Percentiles rank a stretch among this genome's conserved stretches.
These are phyloP conservation scores for Alternaria infectoria DNA, from an alignment of 2,329 filamentous ascomycete species.

Conservation along the genomic window DNA sequence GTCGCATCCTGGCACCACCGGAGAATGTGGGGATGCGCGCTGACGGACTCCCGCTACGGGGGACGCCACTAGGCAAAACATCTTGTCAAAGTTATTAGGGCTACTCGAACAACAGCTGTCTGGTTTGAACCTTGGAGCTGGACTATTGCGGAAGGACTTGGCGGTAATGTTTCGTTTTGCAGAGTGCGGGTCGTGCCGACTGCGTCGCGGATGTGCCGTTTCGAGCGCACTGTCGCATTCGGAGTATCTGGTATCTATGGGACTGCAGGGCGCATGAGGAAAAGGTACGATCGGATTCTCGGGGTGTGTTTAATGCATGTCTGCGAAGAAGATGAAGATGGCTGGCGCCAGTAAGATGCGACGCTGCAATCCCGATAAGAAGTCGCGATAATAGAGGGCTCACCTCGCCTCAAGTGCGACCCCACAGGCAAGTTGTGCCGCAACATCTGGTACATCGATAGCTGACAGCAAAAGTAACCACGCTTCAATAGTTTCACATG, in stretches of 20 bases:
- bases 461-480: not conserved
- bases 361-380: not conserved
- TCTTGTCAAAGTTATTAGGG: not conserved
- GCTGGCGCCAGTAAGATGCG: not conserved
- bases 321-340: no score
- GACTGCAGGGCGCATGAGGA: not conserved
- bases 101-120: not conserved
- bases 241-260: not conserved
- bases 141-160: not conserved
- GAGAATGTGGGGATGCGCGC: slow-evolving; percentile 23
- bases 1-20: slow-evolving; percentile 1
- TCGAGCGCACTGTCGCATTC: not conserved
- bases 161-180: not conserved
- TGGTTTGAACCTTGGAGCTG: not conserved
- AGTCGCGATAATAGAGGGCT: not conserved
- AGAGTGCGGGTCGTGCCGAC: not conserved
- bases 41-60: not conserved
- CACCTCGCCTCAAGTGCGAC: not conserved
- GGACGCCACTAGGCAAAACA: not conserved
- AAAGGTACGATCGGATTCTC: not conserved
- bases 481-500: not conserved
- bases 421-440: not conserved
- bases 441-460: not conserved
- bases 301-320: not conserved
- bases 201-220: not conserved